phyloP scores from a whole-genome alignment of 2,329 filamentous ascomycete species.

The Sporothrix protearum region DNA sequence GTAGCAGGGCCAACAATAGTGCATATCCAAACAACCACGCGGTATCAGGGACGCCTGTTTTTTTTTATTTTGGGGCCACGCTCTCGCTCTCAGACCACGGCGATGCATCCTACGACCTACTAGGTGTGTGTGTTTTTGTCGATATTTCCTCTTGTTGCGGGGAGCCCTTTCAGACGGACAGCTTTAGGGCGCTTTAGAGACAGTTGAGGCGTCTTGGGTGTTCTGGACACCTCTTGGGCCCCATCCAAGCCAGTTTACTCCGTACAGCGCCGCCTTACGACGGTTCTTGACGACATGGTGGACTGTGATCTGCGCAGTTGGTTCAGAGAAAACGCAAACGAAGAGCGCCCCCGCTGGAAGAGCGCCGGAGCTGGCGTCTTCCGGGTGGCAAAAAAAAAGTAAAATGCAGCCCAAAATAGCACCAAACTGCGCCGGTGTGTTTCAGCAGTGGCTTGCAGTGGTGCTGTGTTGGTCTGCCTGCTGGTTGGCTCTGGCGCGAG shows the following conservation, averaged over 20 bases:
- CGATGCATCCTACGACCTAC: background rate
- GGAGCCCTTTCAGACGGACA: background rate
- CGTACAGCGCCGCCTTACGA: background rate
- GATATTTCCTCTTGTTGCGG: background rate
- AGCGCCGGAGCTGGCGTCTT: background rate
- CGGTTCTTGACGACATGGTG: no score
- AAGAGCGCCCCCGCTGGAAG: background rate
- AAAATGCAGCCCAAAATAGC: background rate
- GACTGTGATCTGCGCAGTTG: background rate
- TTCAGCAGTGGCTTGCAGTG: background rate
- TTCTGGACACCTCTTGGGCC: background rate
- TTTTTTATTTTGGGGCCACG: background rate
- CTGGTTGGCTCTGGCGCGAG: background rate
- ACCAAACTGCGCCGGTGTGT: background rate
- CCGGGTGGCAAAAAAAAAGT: background rate
- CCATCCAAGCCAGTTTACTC: background rate
- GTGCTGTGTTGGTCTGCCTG: background rate
- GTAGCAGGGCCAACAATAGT: background rate
- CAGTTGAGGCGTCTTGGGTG: background rate
- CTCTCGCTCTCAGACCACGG: background rate
- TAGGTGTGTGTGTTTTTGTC: background rate
- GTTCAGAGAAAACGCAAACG: background rate
- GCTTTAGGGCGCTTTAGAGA: background rate
- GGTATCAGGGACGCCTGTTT: no score
- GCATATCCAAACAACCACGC: background rate